Conservation (phyloP, 768 basidiomycete genomes). For the Amylocystis lapponica region DNA sequence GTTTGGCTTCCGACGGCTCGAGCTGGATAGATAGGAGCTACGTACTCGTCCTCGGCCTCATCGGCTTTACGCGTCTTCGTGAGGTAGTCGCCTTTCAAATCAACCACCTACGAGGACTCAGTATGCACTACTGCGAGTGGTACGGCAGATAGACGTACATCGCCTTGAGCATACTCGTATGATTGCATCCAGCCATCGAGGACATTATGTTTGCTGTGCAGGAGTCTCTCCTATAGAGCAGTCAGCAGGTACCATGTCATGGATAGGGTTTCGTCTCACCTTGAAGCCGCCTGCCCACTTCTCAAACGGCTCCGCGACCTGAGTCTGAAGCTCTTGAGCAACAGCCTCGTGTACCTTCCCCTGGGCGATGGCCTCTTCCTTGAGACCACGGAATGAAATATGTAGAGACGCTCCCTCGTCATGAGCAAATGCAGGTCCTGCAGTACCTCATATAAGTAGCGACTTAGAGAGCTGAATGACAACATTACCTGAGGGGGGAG, state of each 20-base stretch:
- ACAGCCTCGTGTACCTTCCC: slow-evolving; percentile 70
- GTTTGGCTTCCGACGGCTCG: too few species aligned
- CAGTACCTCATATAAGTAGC: too few species aligned
- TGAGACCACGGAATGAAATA: slow-evolving; percentile 74
- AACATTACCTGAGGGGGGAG: slow-evolving; percentile 45
- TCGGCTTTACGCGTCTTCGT: slow-evolving; percentile 79
- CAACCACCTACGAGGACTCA: slow-evolving; percentile 35
- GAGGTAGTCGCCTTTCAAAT: slow-evolving; percentile 73
- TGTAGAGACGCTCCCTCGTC: slow-evolving; percentile 84
- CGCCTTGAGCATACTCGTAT: slow-evolving; percentile 65
- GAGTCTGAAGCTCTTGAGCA: slow-evolving; percentile 66
- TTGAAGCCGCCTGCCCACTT: slow-evolving; percentile 75
- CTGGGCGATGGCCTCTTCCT: slow-evolving; percentile 63
- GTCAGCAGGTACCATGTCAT: neutral
- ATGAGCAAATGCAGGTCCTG: slow-evolving; percentile 62
- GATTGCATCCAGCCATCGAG: slow-evolving; percentile 62
- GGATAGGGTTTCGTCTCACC: slow-evolving; percentile 29
- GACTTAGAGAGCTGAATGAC: too few species aligned
- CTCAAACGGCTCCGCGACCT: slow-evolving; percentile 78
- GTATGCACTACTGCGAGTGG: neutral
- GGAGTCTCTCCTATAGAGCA: slow-evolving; percentile 51
- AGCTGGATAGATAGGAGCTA: slow-evolving; percentile 13
- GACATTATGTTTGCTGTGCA: slow-evolving; percentile 40
- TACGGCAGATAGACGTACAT: slow-evolving; percentile 35
- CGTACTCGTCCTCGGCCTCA: slow-evolving; percentile 92